Evolutionary conservation across 1,139 yeast genomes (phyloP), one percentile per base, ranked within the genome.

Genomic region (Saccharomyces hybrid): DNA sequence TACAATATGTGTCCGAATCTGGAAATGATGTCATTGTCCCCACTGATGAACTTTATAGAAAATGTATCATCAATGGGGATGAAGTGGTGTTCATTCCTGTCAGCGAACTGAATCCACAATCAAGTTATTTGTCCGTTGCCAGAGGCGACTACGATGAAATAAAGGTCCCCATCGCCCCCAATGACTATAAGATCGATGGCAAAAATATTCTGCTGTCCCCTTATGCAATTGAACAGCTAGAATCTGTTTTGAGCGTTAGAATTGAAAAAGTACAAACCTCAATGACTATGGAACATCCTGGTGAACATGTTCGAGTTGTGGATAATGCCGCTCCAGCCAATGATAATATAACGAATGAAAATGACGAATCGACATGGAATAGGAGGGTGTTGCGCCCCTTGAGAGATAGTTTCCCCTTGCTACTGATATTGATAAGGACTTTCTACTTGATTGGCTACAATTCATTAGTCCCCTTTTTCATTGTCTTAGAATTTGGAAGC

Each of bases 361-460:
- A 16, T 8, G 23, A 38, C 42, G 42, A 38, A 5, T 38, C 42
- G 11, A 11, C 23, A 16, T 38, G 42, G 42, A 16, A 16, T 38
- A 38, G 42, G 13, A 38, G 42, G 23, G 42, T 38, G 13, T 38
- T 38, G 42, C 42, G 42, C 11, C 42, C 42, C 23, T 38, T 38
- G 42, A 38, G 42, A 38, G 11, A 38, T 38, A 38, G 42, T 16
- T 38, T 38, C 5, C 42, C 42, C 4, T 9, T 38, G 42, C 42
- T 38, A 38, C 23, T 38, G 23, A 11, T 42, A 32, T 47, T 14
- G 27, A 49, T 57, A 28, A 59, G 61, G 28, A 63, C 65, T 2
- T 41, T 63, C 0, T 63, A 63, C 48, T 53, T 64, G 50, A 49
- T 64, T 7, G 58, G 58, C 8, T 57, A 59, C 48, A 60, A 63